Evolutionary conservation across 1,284 basidiomycete species (phyloP), one percentile per base, ranked within the genome.

Genomic region (Ustilago shanxiensis): DNA sequence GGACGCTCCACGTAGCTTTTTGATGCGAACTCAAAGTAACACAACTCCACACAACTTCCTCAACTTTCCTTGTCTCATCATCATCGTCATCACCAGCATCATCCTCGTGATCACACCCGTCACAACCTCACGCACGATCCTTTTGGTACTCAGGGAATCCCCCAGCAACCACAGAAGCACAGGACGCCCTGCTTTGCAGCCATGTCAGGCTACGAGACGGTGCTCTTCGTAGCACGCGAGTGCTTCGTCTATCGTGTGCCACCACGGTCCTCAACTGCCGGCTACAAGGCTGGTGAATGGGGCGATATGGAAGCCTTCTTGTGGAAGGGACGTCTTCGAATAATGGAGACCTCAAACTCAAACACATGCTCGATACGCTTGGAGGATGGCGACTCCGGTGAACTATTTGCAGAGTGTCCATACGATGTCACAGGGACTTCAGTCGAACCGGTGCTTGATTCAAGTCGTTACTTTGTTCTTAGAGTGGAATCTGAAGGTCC

Each of bases 381-480:
- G 9, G 85, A 85, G 53, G 85, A 85, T 55, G 59, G 45, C 29
- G 67, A 72, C 11, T 24, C 76, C 77, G 87, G 87, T n/a, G 87
- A 88, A 44, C 92, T 95, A 53, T 99, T 99, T 87, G 97, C 96
- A 29, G 91, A 91, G 78, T 91, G 93, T 11, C 91, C 91, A n/a
- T 99, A 98, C 85, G 92, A 93, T 81, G 89, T 92, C 11, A 88
- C 90, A 35, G 91, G 91, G 51, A 83, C 93, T 7, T 91, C 91
- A 29, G 94, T 98, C 20, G 97, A 99, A 83, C 93, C 95, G 8
- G 95, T 98, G 7, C 89, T 99, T 28, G 96, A 99, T 87, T 96
- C 94, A 0, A 95, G 94, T 10, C 90, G 96, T 53, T 99, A 98
- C 87, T 98, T 98, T 86, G 95, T 98, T 7, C 89, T 98, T 31